A percentile compares a stretch with the other conserved stretches of the same genome.
Evolutionary conservation across 345 rosid species (phyloP).

Genomic region (Syzygium jambos): DNA sequence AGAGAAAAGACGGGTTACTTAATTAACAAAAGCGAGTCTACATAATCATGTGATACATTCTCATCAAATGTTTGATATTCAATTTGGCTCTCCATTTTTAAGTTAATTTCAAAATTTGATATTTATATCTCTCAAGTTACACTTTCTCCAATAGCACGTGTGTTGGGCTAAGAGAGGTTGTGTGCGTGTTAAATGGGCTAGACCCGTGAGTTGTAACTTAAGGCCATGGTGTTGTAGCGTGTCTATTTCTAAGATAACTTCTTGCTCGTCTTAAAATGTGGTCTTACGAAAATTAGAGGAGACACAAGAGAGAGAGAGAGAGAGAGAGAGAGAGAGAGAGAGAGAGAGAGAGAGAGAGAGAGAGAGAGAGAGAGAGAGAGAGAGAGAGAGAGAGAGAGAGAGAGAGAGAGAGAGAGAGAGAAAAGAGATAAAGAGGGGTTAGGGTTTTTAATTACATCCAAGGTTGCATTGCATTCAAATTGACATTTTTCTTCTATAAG

Average conservation of each 20-base stretch:
- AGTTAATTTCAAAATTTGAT: too few relatives aligned
- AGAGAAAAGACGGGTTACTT: not conserved
- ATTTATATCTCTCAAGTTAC: not conserved
- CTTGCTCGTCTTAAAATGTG: not conserved
- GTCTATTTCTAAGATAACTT: not conserved
- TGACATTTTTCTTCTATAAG: not conserved
- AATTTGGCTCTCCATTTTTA: not conserved
- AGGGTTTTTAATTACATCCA: not conserved
- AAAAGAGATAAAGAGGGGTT: not conserved
- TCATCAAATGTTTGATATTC: not conserved
- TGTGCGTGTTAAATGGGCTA: not conserved
- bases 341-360: too few relatives aligned
- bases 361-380: too few relatives aligned
- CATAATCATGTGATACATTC: not conserved
- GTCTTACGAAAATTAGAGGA: not conserved
- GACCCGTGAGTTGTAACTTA: not conserved
- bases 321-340: too few relatives aligned
- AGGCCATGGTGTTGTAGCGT: not conserved
- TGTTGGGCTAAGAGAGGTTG: not conserved
- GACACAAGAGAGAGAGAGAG: not conserved
- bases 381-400: too few relatives aligned
- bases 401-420: too few relatives aligned
- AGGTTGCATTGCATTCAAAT: not conserved
- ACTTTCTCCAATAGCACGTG: not conserved
- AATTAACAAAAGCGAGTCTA: not conserved